A percentile compares a stretch with the other conserved stretches of the same genome.
Evolutionary conservation across 1,284 basidiomycete species (phyloP).

Genomic region (Rhodotorula mucilaginosa): DNA sequence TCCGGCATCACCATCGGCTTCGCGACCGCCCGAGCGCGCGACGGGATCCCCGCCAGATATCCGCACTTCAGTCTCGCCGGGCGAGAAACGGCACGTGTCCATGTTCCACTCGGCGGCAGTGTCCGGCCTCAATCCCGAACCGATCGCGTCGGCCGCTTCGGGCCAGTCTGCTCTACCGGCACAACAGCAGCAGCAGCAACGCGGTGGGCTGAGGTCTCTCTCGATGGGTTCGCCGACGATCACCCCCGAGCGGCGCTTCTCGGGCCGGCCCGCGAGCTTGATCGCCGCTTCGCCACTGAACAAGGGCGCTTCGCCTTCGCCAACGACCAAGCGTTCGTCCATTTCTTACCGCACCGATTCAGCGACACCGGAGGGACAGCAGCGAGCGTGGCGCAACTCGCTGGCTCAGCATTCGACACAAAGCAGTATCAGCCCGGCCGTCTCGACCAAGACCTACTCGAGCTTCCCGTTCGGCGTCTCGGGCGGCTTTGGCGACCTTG

Average conservation of each 20-base stretch:
- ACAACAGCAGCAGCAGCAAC: neutral
- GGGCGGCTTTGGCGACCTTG: conserved; percentile 39
- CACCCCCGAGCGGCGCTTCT: conserved; percentile 17
- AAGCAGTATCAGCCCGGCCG: conserved; percentile 6
- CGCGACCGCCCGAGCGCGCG: conserved; percentile 9
- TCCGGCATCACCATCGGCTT: conserved; percentile 9
- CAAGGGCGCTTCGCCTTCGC: conserved; percentile 5
- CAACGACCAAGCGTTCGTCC: conserved; percentile 31
- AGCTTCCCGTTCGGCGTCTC: conserved; percentile 34
- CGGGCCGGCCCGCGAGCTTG: conserved; percentile 3
- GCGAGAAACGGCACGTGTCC: conserved; percentile 32
- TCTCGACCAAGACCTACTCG: conserved; percentile 24
- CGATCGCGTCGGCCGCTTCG: conserved; percentile 1
- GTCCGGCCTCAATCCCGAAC: conserved; percentile 14
- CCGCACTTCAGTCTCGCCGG: conserved; percentile 19
- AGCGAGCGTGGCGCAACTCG: conserved; percentile 6
- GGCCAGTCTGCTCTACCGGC: neutral
- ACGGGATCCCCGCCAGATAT: conserved; percentile 18
- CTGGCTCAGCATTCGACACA: neutral
- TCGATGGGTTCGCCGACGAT: conserved; percentile 30
- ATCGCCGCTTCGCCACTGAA: conserved; percentile 9
- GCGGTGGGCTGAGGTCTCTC: conserved; percentile 36
- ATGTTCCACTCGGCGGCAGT: conserved; percentile 38
- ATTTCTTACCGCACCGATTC: conserved; percentile 35
- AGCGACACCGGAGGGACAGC: conserved; percentile 1